Conservation (phyloP, 2,329 filamentous ascomycete genomes). For the Nakataea oryzae region DNA sequence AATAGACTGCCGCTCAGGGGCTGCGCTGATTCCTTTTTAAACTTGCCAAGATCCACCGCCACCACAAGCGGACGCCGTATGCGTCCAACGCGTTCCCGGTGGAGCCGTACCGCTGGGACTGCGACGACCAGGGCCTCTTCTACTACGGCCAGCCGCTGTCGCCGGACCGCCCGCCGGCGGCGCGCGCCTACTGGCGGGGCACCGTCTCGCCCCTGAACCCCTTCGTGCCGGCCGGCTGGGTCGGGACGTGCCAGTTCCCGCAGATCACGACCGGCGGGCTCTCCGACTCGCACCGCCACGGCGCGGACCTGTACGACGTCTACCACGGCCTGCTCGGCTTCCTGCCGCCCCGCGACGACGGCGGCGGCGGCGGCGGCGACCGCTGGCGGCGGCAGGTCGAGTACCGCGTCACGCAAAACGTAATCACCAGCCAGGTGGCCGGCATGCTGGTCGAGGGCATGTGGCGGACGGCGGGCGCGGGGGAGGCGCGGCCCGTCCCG, state of each 20-base stretch:
- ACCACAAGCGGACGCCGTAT: slow-evolving; percentile 79
- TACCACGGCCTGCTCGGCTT: slow-evolving; percentile 62
- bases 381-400: slow-evolving; percentile 34
- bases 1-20: neutral
- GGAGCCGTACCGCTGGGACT: slow-evolving; percentile 65
- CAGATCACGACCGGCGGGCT: slow-evolving; percentile 66
- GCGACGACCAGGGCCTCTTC: slow-evolving; percentile 58
- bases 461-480: slow-evolving; percentile 29
- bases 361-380: slow-evolving; percentile 13
- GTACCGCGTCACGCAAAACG: slow-evolving; percentile 72
- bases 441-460: slow-evolving; percentile 65
- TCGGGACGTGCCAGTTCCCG: slow-evolving; percentile 69
- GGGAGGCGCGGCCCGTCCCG: slow-evolving; percentile 14
- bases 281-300: slow-evolving; percentile 66
- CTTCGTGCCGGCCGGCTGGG: slow-evolving; percentile 54
- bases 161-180: slow-evolving; percentile 2
- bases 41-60: slow-evolving; percentile 54
- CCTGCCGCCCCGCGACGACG: slow-evolving; percentile 39
- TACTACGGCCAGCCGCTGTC: slow-evolving; percentile 52
- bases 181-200: slow-evolving; percentile 51
- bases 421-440: slow-evolving; percentile 73
- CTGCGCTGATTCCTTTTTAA: neutral
- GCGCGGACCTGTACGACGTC: slow-evolving; percentile 64
- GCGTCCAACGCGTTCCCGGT: slow-evolving; percentile 65
- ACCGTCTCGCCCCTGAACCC: slow-evolving; percentile 55